These are phyloP conservation scores for Thecaphora frezii DNA, from an alignment of 1,284 basidiomycete genomes.

Conservation along the genomic window DNA sequence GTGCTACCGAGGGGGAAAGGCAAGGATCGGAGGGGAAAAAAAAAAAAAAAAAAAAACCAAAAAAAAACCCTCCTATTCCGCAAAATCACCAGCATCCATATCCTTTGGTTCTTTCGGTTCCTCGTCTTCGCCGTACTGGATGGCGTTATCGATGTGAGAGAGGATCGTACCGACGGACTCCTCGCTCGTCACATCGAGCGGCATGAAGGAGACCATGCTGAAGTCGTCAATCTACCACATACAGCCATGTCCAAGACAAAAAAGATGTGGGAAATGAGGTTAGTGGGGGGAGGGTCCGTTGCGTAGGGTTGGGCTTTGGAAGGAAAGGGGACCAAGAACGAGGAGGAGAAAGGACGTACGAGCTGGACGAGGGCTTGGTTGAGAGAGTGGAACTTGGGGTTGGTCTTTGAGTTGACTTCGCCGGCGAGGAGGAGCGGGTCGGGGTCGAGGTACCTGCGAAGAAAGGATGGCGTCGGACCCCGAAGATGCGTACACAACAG, in stretches of 20 bases:
- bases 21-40: neutral
- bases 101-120: constrained; percentile 58
- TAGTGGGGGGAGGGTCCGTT: neutral
- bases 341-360: constrained; percentile 61
- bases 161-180: constrained; percentile 87
- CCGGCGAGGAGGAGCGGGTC: constrained; percentile 86
- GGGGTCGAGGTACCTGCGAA: constrained; percentile 82
- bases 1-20: neutral
- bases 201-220: constrained; percentile 93
- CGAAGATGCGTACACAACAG: too few species aligned
- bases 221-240: constrained; percentile 94
- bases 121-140: constrained; percentile 70
- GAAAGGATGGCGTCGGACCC: too few species aligned
- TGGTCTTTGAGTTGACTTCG: constrained; percentile 68
- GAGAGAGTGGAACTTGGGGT: constrained; percentile 86
- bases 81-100: constrained; percentile 52
- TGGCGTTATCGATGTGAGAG: constrained; percentile 93
- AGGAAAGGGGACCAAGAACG: neutral
- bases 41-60: too few species aligned
- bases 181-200: constrained; percentile 84
- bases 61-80: constrained; percentile 3
- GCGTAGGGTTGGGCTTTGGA: too few species aligned
- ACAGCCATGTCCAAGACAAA: neutral
- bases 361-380: constrained; percentile 93
- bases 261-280: neutral